These are phyloP conservation scores for Favolaschia claudopus DNA, from an alignment of 768 basidiomycete genomes.

Conservation along the genomic window DNA sequence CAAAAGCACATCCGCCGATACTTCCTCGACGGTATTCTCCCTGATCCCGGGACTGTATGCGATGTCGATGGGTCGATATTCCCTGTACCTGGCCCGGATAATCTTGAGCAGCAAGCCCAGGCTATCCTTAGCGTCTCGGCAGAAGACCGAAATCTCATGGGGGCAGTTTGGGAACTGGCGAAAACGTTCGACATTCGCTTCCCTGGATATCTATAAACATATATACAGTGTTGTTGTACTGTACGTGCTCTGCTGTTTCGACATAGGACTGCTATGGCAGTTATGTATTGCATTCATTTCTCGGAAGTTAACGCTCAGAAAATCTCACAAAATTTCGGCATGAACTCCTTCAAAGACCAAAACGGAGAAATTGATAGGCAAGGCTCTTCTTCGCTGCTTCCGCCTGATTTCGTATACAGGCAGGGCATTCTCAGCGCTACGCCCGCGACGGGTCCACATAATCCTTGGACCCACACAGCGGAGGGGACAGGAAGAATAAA, in stretches of 20 bases:
- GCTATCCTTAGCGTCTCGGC: background rate
- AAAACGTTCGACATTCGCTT: background rate
- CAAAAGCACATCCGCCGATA: slow-evolving; percentile 20
- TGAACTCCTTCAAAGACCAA: no score
- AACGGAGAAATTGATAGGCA: no score
- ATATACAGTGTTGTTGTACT: background rate
- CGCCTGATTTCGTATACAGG: no score
- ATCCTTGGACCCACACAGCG: no score
- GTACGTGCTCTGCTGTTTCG: background rate
- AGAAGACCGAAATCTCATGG: background rate
- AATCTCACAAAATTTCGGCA: no score
- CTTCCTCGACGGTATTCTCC: slow-evolving; percentile 29
- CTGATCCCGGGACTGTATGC: slow-evolving; percentile 27
- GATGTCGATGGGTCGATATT: slow-evolving; percentile 6
- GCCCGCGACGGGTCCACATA: no score
- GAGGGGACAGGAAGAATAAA: no score
- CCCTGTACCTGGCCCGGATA: background rate
- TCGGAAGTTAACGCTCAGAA: no score
- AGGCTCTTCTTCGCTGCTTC: no score
- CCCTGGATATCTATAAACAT: background rate
- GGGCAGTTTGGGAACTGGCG: background rate
- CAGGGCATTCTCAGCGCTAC: no score
- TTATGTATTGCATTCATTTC: no score
- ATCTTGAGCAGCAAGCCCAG: background rate
- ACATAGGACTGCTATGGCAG: no score